phyloP scores from a whole-genome alignment of 75 land plant genomes.

The Cryptomeria japonica region DNA sequence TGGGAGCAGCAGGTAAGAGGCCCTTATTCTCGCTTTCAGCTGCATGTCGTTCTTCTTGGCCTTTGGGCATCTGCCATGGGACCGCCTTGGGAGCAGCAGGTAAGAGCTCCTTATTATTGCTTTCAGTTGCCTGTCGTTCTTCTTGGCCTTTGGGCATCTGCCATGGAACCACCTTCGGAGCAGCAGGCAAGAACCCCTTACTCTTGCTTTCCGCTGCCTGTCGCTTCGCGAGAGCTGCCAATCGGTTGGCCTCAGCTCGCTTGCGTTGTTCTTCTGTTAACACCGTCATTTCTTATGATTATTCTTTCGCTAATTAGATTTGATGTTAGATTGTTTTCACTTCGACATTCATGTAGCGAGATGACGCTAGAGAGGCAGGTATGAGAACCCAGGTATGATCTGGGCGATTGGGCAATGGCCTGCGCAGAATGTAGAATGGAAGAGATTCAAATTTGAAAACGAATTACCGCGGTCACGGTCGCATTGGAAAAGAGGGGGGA shows the following conservation, averaged over 20 bases:
- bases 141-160: not conserved
- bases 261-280: conserved; percentile 79
- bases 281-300: conserved; percentile 27
- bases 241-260: conserved; percentile 89
- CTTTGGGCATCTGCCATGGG: not conserved
- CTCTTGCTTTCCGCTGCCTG: conserved; percentile 18
- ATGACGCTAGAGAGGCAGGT: too few species aligned
- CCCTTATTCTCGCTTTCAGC: not conserved
- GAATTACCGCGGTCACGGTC: too few species aligned
- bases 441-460: too few species aligned
- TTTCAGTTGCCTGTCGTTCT: not conserved
- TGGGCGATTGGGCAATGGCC: too few species aligned
- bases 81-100: not conserved
- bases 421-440: too few species aligned
- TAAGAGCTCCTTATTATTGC: not conserved
- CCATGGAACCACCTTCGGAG: too few species aligned
- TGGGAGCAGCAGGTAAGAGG: not conserved
- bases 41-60: not conserved
- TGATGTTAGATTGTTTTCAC: not conserved
- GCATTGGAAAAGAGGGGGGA: too few species aligned
- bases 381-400: too few species aligned
- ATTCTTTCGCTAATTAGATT: not conserved
- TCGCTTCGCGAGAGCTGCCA: conserved; percentile 72
- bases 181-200: not conserved
- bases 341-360: too few species aligned